These are phyloP conservation scores for Paratinospora sagittata DNA, from an alignment of 164 flowering plant genomes.

Conservation along the genomic window DNA sequence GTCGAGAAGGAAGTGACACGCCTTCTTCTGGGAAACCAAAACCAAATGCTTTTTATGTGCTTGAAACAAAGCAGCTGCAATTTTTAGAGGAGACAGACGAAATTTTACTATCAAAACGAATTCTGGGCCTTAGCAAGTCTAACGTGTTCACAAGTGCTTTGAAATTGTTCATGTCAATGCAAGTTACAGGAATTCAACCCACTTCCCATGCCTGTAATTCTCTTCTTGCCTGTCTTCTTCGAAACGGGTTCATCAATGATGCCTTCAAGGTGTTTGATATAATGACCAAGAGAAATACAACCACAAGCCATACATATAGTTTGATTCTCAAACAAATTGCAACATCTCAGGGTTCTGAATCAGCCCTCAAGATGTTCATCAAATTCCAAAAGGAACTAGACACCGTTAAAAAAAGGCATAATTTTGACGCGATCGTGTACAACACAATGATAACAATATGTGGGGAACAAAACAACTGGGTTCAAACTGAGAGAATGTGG, in stretches of 20 bases:
- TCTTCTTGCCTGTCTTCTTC: slow-evolving; percentile 63
- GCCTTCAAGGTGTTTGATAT: slow-evolving; percentile 50
- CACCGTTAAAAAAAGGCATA: slow-evolving; percentile 20
- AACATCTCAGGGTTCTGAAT: slow-evolving; percentile 35
- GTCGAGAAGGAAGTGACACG: no score
- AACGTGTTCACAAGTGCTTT: slow-evolving; percentile 71
- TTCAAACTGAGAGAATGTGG: slow-evolving; percentile 61
- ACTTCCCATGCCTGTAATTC: slow-evolving; percentile 73
- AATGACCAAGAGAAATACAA: slow-evolving; percentile 39
- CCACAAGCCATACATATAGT: slow-evolving; percentile 70
- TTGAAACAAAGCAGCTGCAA: slow-evolving; percentile 34
- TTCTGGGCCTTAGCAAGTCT: slow-evolving; percentile 64
- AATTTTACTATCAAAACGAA: slow-evolving; percentile 48
- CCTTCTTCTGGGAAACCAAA: slow-evolving; percentile 9
- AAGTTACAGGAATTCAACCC: slow-evolving; percentile 45
- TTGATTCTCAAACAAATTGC: slow-evolving; percentile 72
- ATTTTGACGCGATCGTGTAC: slow-evolving; percentile 63
- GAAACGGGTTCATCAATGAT: slow-evolving; percentile 43
- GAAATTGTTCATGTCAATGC: slow-evolving; percentile 62
- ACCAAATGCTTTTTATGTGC: background rate
- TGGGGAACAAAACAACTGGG: slow-evolving; percentile 52
- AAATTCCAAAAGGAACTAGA: slow-evolving; percentile 38
- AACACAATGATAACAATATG: slow-evolving; percentile 77
- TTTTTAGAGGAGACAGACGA: slow-evolving; percentile 77
- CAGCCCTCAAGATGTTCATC: slow-evolving; percentile 52